Evolutionary conservation across 1,139 yeast species (phyloP).

Genomic region (Tardiomyces blankii): DNA sequence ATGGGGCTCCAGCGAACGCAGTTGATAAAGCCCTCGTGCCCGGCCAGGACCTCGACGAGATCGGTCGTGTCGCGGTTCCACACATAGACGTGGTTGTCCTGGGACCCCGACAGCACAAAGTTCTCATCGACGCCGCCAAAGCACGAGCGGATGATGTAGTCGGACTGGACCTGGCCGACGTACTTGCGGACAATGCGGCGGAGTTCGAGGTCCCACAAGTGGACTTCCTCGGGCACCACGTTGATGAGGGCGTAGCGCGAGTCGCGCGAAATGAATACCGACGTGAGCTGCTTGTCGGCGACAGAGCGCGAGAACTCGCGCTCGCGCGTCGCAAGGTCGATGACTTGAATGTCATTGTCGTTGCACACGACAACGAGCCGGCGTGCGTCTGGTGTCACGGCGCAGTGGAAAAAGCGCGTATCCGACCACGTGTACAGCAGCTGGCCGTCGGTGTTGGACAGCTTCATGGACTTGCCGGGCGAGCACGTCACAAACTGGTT

Average conservation of each 20-base stretch:
- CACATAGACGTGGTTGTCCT: constrained; percentile 65
- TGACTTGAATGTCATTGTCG: constrained; percentile 45
- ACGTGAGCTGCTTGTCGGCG: constrained; percentile 36
- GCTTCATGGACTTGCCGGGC: constrained; percentile 55
- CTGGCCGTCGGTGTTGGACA: constrained; percentile 42
- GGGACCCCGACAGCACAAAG: constrained; percentile 70
- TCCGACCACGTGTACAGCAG: neutral
- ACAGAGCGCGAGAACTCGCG: constrained; percentile 16
- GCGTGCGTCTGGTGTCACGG: constrained; percentile 55
- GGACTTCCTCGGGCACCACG: constrained; percentile 68
- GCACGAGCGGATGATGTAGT: constrained; percentile 46
- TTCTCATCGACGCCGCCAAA: constrained; percentile 65
- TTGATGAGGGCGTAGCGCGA: constrained; percentile 44
- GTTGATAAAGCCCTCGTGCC: constrained; percentile 59
- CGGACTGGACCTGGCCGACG: constrained; percentile 59
- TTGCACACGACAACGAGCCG: constrained; percentile 51
- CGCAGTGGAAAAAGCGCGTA: constrained; percentile 41
- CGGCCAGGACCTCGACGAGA: constrained; percentile 49
- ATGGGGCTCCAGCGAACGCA: constrained; percentile 66
- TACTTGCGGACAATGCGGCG: constrained; percentile 46
- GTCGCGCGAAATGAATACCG: constrained; percentile 36
- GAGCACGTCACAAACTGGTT: constrained; percentile 63
- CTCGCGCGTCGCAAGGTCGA: constrained; percentile 28
- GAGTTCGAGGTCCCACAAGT: constrained; percentile 57
- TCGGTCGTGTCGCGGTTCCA: constrained; percentile 76